A percentile compares a stretch with the other conserved stretches of the same genome.
Conservation (phyloP, 495 filamentous ascomycete species). For the Hypoxylon intermedium region DNA sequence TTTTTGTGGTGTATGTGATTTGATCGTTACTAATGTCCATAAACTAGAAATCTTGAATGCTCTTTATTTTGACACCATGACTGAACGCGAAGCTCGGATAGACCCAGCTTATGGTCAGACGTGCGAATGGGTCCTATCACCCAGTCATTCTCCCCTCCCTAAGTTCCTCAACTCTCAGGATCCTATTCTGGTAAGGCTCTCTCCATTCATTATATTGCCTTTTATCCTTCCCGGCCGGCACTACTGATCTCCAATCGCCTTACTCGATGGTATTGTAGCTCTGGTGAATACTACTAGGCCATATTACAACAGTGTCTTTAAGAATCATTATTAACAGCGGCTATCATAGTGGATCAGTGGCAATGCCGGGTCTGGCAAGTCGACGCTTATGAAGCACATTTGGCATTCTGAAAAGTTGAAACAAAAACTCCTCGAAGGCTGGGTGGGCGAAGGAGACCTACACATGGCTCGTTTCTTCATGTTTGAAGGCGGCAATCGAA, state of each 20-base stretch:
- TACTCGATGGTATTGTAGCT: too few relatives aligned
- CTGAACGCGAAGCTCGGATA: conserved; percentile 42
- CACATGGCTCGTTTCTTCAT: conserved; percentile 50
- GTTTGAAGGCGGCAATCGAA: conserved; percentile 47
- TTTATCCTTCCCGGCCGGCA: too few relatives aligned
- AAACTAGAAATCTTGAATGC: conserved; percentile 43
- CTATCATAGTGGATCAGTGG: conserved; percentile 43
- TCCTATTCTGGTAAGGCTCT: conserved; percentile 26
- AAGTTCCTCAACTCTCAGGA: conserved; percentile 34
- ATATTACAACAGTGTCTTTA: background rate
- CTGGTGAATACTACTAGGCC: too few relatives aligned
- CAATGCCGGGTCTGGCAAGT: conserved; percentile 47
- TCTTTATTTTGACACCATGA: conserved; percentile 43
- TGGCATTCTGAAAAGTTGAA: conserved; percentile 32
- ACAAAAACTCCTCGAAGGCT: conserved; percentile 32
- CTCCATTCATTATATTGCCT: background rate
- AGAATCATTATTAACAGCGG: conserved; percentile 5
- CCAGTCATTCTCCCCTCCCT: conserved; percentile 31
- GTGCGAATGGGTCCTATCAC: conserved; percentile 42
- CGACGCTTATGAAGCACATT: conserved; percentile 47
- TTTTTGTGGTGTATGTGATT: background rate
- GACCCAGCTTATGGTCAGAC: conserved; percentile 43
- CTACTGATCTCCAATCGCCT: too few relatives aligned
- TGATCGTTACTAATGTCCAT: background rate
- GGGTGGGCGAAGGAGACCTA: conserved; percentile 35